Evolutionary conservation across 2,329 filamentous ascomycete genomes (phyloP), one percentile per base, ranked within the genome.

Genomic region (Pseudonectria buxi): DNA sequence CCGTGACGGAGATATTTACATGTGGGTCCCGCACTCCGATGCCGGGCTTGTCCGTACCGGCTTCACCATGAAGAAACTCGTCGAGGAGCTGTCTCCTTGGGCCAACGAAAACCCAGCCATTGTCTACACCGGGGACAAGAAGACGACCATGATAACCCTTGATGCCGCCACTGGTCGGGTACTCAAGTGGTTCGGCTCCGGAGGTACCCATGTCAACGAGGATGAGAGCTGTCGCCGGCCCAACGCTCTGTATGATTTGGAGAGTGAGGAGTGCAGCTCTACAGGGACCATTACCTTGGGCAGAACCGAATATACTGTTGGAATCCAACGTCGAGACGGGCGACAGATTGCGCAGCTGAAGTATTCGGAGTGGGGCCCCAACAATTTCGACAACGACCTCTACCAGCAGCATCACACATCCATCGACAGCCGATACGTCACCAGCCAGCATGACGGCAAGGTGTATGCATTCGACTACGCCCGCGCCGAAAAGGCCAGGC

Each of bases 321-420:
- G 75, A 37, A 94, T 98, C 29, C 83, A 88, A 46, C 81, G 86
- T 41, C 76, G 73, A 29, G 76, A 83, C 47, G 81, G 83, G 2
- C 76, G 82, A 40, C 76, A 78, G 7, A 83, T 98, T 43, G 94
- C 88, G 53, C 95, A 86, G 0, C 76, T 98, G 48, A 89, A 80
- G 46, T 98, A 94, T 56, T 84, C 87, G 10, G 92, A 98, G 59
- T 98, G 92, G 92, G 81, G 80, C 1, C 86, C 89, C 11, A 98
- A 98, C 60, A 94, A 83, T 40, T 85, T 81, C 41, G 90, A 98
- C 59, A 77, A 77, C 44, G 92, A 98, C 56, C 76, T 98, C 6
- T 81, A 87, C 51, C 76, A 76, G 32, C 87, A 96, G 55, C 92
- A 96, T 54, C 75, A 74, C 11, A 65, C 70, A 10, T 87, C 88